These are phyloP conservation scores for Arachis monticola DNA, from an alignment of 331 rosid species.

Conservation along the genomic window DNA sequence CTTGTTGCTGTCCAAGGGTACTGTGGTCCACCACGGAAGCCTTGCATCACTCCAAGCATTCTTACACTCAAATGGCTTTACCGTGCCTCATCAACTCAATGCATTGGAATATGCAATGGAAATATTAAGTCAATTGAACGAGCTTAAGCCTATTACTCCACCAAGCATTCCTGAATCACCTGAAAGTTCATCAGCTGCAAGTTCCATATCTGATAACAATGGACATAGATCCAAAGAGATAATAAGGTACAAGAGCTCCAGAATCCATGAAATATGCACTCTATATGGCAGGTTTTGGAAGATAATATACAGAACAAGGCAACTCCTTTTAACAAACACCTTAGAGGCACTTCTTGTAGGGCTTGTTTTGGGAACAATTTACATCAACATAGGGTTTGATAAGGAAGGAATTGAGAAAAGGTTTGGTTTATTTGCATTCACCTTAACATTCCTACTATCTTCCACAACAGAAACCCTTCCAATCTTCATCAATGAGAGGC, in stretches of 20 bases:
- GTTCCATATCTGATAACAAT: slow-evolving; percentile 27
- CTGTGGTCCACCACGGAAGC: slow-evolving; percentile 77
- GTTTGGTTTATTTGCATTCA: slow-evolving; percentile 88
- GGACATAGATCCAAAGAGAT: slow-evolving; percentile 9
- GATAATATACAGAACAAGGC: slow-evolving; percentile 78
- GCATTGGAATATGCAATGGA: slow-evolving; percentile 91
- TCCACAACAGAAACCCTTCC: slow-evolving; percentile 91
- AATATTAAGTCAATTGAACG: slow-evolving; percentile 58
- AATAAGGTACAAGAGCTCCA: slow-evolving; percentile 65
- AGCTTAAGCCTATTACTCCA: slow-evolving; percentile 38
- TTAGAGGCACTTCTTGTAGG: slow-evolving; percentile 85
- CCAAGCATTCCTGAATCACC: slow-evolving; percentile 44
- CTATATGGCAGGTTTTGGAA: slow-evolving; percentile 78
- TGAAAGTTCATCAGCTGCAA: slow-evolving; percentile 5
- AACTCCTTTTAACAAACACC: slow-evolving; percentile 78
- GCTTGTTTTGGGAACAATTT: slow-evolving; percentile 85
- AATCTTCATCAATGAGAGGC: slow-evolving; percentile 85
- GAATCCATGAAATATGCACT: slow-evolving; percentile 64
- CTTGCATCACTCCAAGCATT: slow-evolving; percentile 62
- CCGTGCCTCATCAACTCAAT: slow-evolving; percentile 89
- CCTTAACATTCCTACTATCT: slow-evolving; percentile 86
- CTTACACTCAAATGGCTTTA: slow-evolving; percentile 62
- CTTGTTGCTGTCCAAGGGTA: slow-evolving; percentile 68
- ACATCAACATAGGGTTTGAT: slow-evolving; percentile 75
- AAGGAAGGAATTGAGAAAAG: slow-evolving; percentile 82